Evolutionary conservation across 2,329 filamentous ascomycete genomes (phyloP), one percentile per base, ranked within the genome.

Genomic region (Epichloe coenophiala): DNA sequence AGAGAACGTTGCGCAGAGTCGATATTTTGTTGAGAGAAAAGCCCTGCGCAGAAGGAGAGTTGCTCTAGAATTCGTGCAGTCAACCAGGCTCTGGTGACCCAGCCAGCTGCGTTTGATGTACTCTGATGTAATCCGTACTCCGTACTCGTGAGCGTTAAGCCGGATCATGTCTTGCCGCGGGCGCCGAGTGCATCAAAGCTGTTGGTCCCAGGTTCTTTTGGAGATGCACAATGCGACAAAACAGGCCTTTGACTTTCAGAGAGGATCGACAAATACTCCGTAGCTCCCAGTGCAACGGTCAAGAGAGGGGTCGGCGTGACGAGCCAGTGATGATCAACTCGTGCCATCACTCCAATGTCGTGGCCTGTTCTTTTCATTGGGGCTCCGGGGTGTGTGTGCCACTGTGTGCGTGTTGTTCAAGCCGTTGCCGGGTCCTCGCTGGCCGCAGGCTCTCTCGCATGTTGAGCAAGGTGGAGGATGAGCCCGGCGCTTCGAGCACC

Each of bases 401-500:
- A n/a, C n/a, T n/a, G n/a, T n/a, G n/a, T 7, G 36, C 13, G 15
- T 38, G 36, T 37, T 21, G 19, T 7, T 4, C 7, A 31, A 31
- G 7, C 7, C 27, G 27, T 31, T 31, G 27, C 27, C 27, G 23
- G n/a, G 7, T 27, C 27, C 27, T 27, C 27, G 27, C 27, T 27
- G 23, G 23, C 23, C 23, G 23, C 23, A 27, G 23, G 23, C n/a
- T n/a, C 23, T 23, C 17, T 36, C 8, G 23, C 27, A 3, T 31
- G 23, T 27, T 31, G 7, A 31, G 41, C 41, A n/a, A 27, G 8
- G 41, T 7, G 27, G 27, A 21, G 41, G 21, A 19, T 38, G 15
- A 46, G 12, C 23, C 19, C 15, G 36, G 48, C 48, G 48, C 43
- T 50, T 45, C 37, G 37, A 27, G 43, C 5, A 45, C 48, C 48